Base-by-base conservation (phyloP, 805 yeast genomes). In the Zygosaccharomyces gambellarensis region DNA sequence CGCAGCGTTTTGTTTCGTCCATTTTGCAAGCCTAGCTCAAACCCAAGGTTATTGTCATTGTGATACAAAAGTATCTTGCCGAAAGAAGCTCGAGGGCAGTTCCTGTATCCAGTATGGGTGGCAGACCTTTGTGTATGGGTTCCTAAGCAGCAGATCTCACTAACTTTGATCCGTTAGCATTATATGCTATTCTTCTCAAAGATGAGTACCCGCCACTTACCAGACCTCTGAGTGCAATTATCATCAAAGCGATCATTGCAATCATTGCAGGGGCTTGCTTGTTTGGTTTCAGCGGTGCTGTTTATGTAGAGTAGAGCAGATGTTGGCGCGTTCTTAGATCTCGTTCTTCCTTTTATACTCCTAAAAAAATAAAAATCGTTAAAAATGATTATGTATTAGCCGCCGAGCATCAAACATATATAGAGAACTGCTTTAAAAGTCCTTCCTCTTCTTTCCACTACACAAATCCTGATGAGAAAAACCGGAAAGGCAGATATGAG, bases 11-110 rank as follows among this genome's bases (percentile, higher is more conserved):
- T 12, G 12, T 21, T 34, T 31, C 41, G 43, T 45, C 50, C 52
- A 41, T 43, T 46, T 14, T 46, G 54, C 43, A 39, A 43, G 39
- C 54, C 47, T 41, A 45, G 36, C 27, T 36, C 52, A 51, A 51
- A 51, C 49, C 54, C 49, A 43, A 46, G 29, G 44, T 21, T 27
- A 31, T 25, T 7, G 12, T 32, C 31, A 21, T 34, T 34, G 38
- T 34, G 38, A 34, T 34, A 34, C 21, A 14, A 34, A 8, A 2
- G 38, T 34, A 34, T 34, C 38, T 17, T 34, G 21, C 22, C 38
- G 9, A 19, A 34, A 34, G 19, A 19, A 11, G 23, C 4, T 14
- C 21, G 38, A 34, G 38, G 22, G 38, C 45, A 42, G 45, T 11
- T 40, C 25, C 34, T 19, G 17, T 11, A 29, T 30, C 4, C 17